Conservation (phyloP, 1,284 basidiomycete species). For the Taiwanofungus camphoratus region DNA sequence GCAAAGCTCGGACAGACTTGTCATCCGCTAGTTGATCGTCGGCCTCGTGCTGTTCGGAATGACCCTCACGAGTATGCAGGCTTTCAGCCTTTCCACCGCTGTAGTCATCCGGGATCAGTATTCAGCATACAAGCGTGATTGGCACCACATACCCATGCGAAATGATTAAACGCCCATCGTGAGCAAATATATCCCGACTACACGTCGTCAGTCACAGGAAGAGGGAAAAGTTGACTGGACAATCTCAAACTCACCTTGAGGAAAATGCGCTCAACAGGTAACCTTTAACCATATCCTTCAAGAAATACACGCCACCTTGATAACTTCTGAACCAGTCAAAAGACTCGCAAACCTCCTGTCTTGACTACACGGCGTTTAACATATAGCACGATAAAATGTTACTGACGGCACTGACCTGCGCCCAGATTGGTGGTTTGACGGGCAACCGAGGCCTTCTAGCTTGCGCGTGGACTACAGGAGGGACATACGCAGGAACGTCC, state of each 20-base stretch:
- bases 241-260: constrained; percentile 41
- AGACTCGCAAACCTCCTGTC: constrained; percentile 76
- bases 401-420: constrained; percentile 25
- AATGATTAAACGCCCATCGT: constrained; percentile 62
- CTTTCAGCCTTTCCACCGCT: constrained; percentile 69
- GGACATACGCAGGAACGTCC: not conserved
- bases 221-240: not conserved
- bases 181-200: constrained; percentile 63
- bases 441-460: constrained; percentile 2
- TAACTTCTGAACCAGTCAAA: constrained; percentile 71
- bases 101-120: constrained; percentile 4
- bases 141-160: constrained; percentile 62
- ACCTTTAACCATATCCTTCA: constrained; percentile 56
- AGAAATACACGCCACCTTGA: constrained; percentile 71
- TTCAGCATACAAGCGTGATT: not conserved
- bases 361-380: constrained; percentile 40
- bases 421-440: constrained; percentile 29
- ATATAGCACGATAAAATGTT: not conserved
- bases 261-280: constrained; percentile 69
- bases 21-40: constrained; percentile 61
- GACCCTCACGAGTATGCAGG: constrained; percentile 35
- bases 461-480: not conserved
- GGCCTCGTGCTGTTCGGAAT: constrained; percentile 34
- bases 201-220: not conserved
- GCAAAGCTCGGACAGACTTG: constrained; percentile 61